Evolutionary conservation across 345 rosid species (phyloP), one percentile per base, ranked within the genome.

Genomic region (Murraya paniculata): DNA sequence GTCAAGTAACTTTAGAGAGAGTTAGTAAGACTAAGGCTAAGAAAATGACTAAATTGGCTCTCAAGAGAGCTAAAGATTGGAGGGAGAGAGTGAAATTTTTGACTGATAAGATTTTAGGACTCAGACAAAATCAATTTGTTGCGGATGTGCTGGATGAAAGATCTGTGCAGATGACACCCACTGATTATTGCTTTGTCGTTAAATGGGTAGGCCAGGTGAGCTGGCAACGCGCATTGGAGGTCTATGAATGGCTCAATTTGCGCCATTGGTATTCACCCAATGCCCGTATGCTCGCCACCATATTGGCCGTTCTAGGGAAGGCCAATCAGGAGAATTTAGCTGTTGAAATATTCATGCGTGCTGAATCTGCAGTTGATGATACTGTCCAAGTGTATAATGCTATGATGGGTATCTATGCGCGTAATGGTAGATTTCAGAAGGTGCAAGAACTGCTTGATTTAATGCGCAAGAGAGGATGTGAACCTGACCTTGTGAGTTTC

Each of bases 151-250:
- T 95, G 86, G 98, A 92, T 78, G 90, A 84, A 24, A 77, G 90
- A 8, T 78, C 77, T 53, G 96, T 90, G 66, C 98, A 92, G 90
- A 89, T 95, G 99, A 92, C 98, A 30, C 97, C 99, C 0, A 89
- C 94, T 0, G 98, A 95, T 88, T 90, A 89, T 72, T 92, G 95
- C 83, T 90, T 90, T 79, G 92, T 92, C 31, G 98, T 93, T 64
- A 95, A 95, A 80, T 88, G 87, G 75, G 96, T 95, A 30, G 99
- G 99, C 19, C 89, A 86, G 60, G 86, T 76, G 81, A 93, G 78
- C 82, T 95, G 99, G 99, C 94, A 93, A n/a, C 92, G 98, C 9
- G 94, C 95, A 8, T 75, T 93, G 59, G 98, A 93, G 88, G 95
- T 95, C 50, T 95, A 92, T 35, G 98, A 93, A 81, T 95, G 99